Evolutionary conservation across 2,329 filamentous ascomycete genomes (phyloP), one percentile per base, ranked within the genome.

Genomic region (Xylaria sp.): DNA sequence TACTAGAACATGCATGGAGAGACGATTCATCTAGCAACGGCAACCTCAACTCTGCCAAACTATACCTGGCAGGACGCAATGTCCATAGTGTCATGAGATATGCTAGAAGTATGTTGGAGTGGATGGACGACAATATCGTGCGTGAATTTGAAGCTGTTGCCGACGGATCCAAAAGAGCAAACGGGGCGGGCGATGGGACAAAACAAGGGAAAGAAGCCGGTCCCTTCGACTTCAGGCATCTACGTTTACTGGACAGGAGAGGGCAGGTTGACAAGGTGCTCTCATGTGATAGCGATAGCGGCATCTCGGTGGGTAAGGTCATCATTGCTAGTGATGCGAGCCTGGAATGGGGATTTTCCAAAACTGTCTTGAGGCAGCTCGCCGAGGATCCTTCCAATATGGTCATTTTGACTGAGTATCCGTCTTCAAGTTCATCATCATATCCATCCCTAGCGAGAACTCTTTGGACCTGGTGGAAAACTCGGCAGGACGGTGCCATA

Each of bases 71-170:
- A 0, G 94, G 93, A 40, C 89, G 89, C 62, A 96, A 92, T 64
- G 91, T 92, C 67, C 89, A 92, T 61, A 94, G 92, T 65, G 96
- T 94, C 0, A 91, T 98, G 83, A 86, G 92, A 55, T 92, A 97
- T 69, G 92, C 94, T 25, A 86, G 94, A 68, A 97, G 94, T 75
- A 96, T 99, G 92, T 82, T 99, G 33, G 95, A 99, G 74, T 99
- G 95, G 95, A 98, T 99, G 94, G 94, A 98, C 73, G 94, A 97
- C 72, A 90, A 89, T 61, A 96, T 99, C 62, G 90, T 96, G 43
- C 89, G 93, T 57, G 94, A 98, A 71, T 96, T 97, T 65, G 94
- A 97, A 74, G 88, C 89, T 14, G 83, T 88, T 50, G 85, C 83
- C 1, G 85, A 87, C 66, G 80, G 78, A 2, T 72, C 75, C 7